Percentiles rank a stretch among this genome's conserved stretches.
phyloP scores from a whole-genome alignment of 2,329 filamentous ascomycete genomes.

The Fragosphaeria purpurea region DNA sequence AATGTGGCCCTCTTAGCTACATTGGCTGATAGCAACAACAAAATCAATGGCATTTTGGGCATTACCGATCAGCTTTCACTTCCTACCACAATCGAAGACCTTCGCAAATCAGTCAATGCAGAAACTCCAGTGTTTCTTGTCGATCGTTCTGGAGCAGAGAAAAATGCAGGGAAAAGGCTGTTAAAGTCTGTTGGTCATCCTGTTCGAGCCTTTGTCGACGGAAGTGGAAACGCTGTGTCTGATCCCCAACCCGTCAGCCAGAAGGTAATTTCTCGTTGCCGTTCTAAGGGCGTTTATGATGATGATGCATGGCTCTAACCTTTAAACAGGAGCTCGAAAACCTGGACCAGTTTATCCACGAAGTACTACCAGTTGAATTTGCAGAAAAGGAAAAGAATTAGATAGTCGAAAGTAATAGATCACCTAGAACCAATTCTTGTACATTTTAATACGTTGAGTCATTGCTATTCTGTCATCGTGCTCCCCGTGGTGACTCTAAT shows the following conservation, averaged over 20 bases:
- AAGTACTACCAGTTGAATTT: not conserved
- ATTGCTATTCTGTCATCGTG: too few relatives aligned
- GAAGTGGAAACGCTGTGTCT: not conserved
- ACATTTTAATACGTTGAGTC: too few relatives aligned
- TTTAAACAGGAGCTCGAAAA: not conserved
- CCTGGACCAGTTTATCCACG: not conserved
- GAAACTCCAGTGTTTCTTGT: not conserved
- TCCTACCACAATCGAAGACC: not conserved
- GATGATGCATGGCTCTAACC: too few relatives aligned
- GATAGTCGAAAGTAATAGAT: not conserved
- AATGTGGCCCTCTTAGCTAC: not conserved
- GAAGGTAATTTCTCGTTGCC: not conserved
- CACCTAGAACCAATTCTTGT: too few relatives aligned
- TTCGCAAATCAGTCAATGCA: not conserved
- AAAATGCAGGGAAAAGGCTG: not conserved
- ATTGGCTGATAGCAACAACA: not conserved
- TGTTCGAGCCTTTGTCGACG: not conserved
- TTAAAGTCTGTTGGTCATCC: not conserved
- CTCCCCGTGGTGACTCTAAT: too few relatives aligned
- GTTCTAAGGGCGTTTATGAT: not conserved
- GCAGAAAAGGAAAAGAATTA: not conserved
- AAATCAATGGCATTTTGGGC: not conserved
- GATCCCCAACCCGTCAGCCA: not conserved
- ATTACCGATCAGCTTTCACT: not conserved
- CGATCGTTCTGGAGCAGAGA: not conserved